Evolutionary conservation across 768 basidiomycete species (phyloP), one percentile per base, ranked within the genome.

Genomic region (Flagelloscypha sp.): DNA sequence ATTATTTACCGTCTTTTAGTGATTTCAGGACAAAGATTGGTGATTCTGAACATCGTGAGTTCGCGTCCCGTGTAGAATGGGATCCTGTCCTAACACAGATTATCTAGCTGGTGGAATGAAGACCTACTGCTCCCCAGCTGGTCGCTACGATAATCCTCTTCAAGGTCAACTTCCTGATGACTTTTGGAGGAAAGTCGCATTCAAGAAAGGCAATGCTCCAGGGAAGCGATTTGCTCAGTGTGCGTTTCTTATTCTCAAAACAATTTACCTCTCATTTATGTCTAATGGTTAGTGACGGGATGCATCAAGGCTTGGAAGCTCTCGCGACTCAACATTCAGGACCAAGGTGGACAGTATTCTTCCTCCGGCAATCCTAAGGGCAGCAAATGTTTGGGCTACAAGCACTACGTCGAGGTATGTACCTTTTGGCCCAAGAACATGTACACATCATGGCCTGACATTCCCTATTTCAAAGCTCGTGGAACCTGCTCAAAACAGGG

Each of bases 331-430:
- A 53, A 53, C 36, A 43, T 50, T 1, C 36, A 41, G 20, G 52
- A 53, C 35, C 41, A 29, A n/a, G 52, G 52, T 7, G 52, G 52
- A 11, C 52, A 53, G 41, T 54, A 54, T 42, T 50, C 52, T 44
- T 52, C 50, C 28, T 44, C 42, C 37, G 52, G 52, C 15, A 54
- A 54, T 25, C 52, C 52, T 8, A 40, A 50, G 30, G 52, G 51
- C 6, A 52, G 51, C 24, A 38, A 41, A 24, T 54, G 52, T 37
- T 36, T 50, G 8, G 52, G 48, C 39, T 54, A 54, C 43, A 48
- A 52, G 12, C 52, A 54, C 37, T 54, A 54, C 37, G 50, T 54
- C 29, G 52, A 54, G 25, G 25, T 27, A 9, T 9, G 25, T 27
- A 15, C 15, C 25, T 27, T 13, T 9, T 9, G 13, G 9, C 9